phyloP scores from a whole-genome alignment of 495 filamentous ascomycete genomes.

The Hypomontagnella submonticulosa region DNA sequence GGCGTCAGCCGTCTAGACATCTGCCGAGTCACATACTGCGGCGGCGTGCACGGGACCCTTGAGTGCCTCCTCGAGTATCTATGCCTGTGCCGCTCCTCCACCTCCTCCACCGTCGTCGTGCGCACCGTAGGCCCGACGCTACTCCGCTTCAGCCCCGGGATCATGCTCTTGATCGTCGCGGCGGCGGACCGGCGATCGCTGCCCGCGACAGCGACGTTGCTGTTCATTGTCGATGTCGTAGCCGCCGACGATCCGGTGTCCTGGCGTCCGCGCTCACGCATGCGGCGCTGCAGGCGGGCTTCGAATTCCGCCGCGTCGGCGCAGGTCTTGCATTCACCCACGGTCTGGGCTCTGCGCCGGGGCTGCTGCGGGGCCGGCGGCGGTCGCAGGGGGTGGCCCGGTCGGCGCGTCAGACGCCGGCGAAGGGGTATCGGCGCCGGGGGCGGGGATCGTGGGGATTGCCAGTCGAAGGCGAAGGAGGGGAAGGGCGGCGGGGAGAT shows the following conservation, averaged over 20 bases:
- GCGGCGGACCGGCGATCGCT: slow-evolving; percentile 12
- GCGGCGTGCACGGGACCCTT: not conserved
- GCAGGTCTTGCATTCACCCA: slow-evolving; percentile 44
- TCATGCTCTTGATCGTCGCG: slow-evolving; percentile 33
- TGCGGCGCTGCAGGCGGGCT: slow-evolving; percentile 22
- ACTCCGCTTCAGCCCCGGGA: slow-evolving; percentile 29
- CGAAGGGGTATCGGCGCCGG: slow-evolving; percentile 34
- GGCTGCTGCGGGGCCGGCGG: slow-evolving; percentile 35
- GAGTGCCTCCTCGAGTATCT: slow-evolving; percentile 1
- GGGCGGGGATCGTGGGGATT: slow-evolving; percentile 38
- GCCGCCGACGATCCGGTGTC: slow-evolving; percentile 16
- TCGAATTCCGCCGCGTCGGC: slow-evolving; percentile 36
- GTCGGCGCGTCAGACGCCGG: slow-evolving; percentile 42
- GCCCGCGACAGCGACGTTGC: not conserved
- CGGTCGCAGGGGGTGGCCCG: slow-evolving; percentile 37
- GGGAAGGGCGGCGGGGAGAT: slow-evolving; percentile 36
- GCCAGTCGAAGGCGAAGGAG: slow-evolving; percentile 27
- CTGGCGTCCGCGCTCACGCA: slow-evolving; percentile 24
- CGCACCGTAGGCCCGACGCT: slow-evolving; percentile 21
- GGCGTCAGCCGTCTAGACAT: slow-evolving; percentile 29
- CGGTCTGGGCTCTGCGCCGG: slow-evolving; percentile 36
- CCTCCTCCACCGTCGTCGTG: slow-evolving; percentile 26
- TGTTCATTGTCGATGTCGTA: not conserved
- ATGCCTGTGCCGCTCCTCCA: slow-evolving; percentile 15
- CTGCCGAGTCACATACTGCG: not conserved